Evolutionary conservation across 805 yeast genomes (phyloP), one percentile per base, ranked within the genome.

Genomic region (Candida gorgasii): DNA sequence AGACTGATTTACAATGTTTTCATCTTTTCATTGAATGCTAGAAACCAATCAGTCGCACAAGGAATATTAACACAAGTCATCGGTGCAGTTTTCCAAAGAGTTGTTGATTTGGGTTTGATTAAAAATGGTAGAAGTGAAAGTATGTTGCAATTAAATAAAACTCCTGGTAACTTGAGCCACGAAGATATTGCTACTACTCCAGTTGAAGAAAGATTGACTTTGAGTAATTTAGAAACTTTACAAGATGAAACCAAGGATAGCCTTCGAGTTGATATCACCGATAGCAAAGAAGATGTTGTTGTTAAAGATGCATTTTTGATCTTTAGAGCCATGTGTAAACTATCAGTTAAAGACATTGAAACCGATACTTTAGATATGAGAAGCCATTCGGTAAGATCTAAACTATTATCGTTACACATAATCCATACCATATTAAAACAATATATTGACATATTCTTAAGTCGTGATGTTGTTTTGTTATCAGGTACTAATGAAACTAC

Each of bases 1-100:
- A 79, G 98, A 62, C 96, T 88, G 56, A 88, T 92, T 19, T 93
- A 93, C 68, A 90, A 89, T 59, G 86, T 95, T 19, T 95, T 92
- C 57, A 84, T 93, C 31, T 76, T 88, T 43, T 89, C 97, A 0
- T 72, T 86, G 46, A 81, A 85, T 14, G 80, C 92, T 3, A 72
- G 86, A 18, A 92, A 89, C 58, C 99, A 93, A 65, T 86, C 89
- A 1, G 82, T 90, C 46, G 98, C 99, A 0, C 98, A 95, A 68
- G 98, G 96, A 1, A 85, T 93, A 6, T 73, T 93, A 50, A 87
- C 95, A 2, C 99, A 93, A 65, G 85, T 92, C 55, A 88, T 93
- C 16, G 82, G 82, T 42, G 82, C 87, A 7, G 84, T 90, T 8
- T 93, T 89, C 66, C 95, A 86, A 48, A 79, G 93, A 48, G 70